These are phyloP conservation scores for Triticum monococcum DNA, from an alignment of 176 grass and related monocot species.

Conservation along the genomic window DNA sequence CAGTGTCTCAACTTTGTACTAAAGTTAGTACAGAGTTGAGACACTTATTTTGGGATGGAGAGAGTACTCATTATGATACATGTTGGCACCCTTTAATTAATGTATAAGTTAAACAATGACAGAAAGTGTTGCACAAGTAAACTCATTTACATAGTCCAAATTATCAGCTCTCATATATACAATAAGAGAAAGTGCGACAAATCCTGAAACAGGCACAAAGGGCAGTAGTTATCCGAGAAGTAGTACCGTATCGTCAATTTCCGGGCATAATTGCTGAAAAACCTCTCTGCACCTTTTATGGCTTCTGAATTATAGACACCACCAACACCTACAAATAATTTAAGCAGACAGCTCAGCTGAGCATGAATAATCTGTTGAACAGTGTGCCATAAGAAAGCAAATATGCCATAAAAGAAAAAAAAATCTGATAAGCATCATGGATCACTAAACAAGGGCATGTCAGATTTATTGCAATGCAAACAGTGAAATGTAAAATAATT, in stretches of 20 bases:
- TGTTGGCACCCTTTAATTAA: conserved; percentile 7
- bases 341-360: not conserved
- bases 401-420: not conserved
- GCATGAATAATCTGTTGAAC: conserved; percentile 17
- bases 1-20: too few relatives aligned
- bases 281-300: conserved; percentile 64
- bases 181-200: not conserved
- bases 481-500: not conserved
- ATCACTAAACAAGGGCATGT: conserved; percentile 20
- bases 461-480: not conserved
- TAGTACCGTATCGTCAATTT: conserved; percentile 55
- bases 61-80: not conserved
- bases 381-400: conserved; percentile 2
- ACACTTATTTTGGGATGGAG: too few relatives aligned
- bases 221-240: conserved; percentile 7
- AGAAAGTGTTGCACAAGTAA: not conserved
- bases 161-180: not conserved
- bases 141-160: conserved; percentile 9
- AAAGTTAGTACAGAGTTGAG: too few relatives aligned
- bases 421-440: not conserved
- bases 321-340: conserved; percentile 53
- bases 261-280: conserved; percentile 58
- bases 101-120: conserved; percentile 1
- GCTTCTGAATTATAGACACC: conserved; percentile 89
- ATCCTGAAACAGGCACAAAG: conserved; percentile 1